phyloP scores from a whole-genome alignment of 805 yeast species.

The Candida oleophila region DNA sequence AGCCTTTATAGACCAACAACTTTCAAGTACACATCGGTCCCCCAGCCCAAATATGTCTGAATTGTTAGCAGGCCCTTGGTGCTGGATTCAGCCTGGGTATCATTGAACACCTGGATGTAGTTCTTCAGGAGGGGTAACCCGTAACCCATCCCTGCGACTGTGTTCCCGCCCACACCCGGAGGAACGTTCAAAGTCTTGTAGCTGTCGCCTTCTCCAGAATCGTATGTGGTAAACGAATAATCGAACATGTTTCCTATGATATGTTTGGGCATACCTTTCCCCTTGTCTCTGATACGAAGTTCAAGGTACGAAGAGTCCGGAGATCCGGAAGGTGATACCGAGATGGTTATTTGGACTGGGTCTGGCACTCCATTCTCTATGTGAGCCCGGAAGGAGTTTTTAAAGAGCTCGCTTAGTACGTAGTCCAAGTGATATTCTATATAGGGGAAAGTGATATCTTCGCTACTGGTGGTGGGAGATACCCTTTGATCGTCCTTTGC shows the following conservation, averaged over 20 bases:
- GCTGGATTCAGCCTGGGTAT: constrained; percentile 18
- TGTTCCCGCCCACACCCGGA: constrained; percentile 68
- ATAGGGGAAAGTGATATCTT: constrained; percentile 58
- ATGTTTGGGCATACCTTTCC: constrained; percentile 80
- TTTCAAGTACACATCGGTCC: constrained; percentile 44
- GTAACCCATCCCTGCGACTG: constrained; percentile 94
- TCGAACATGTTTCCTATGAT: constrained; percentile 71
- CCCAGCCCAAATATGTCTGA: constrained; percentile 45
- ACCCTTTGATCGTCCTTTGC: constrained; percentile 14
- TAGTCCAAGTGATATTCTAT: constrained; percentile 88
- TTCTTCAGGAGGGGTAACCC: constrained; percentile 80
- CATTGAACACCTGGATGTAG: constrained; percentile 43
- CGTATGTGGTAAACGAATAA: constrained; percentile 83
- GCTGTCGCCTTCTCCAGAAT: constrained; percentile 55
- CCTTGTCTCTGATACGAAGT: constrained; percentile 78
- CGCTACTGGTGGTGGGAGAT: constrained; percentile 16
- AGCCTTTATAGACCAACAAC: constrained; percentile 25
- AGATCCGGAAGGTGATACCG: constrained; percentile 18
- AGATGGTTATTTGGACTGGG: constrained; percentile 39
- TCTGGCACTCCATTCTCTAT: constrained; percentile 58
- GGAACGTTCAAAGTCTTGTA: constrained; percentile 64
- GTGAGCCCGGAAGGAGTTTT: constrained; percentile 85
- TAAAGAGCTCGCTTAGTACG: constrained; percentile 79
- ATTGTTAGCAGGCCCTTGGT: constrained; percentile 41
- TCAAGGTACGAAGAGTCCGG: constrained; percentile 48